phyloP scores from a whole-genome alignment of 2,329 filamentous ascomycete genomes.

The Periconia sp. region DNA sequence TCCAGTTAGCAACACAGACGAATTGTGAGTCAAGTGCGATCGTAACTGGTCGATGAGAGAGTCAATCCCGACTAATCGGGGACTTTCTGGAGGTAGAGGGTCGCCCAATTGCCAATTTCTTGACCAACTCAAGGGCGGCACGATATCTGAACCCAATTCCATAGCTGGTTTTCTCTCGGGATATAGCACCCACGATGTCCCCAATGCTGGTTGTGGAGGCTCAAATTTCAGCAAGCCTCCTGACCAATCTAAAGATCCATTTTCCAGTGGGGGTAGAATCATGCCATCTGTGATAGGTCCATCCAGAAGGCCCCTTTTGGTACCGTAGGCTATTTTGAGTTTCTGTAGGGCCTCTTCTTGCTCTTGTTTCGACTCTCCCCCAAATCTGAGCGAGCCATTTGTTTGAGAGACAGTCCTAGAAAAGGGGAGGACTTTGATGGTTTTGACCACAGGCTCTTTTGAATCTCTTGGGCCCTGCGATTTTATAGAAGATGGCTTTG shows the following conservation, averaged over 20 bases:
- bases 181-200: conserved; percentile 71
- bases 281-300: conserved; percentile 90
- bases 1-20: conserved; percentile 86
- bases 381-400: conserved; percentile 75
- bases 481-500: conserved; percentile 58
- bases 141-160: conserved; percentile 74
- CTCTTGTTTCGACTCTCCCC: conserved; percentile 81
- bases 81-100: conserved; percentile 55
- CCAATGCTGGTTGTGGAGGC: conserved; percentile 46
- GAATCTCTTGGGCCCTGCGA: conserved; percentile 37
- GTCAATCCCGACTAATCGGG: conserved; percentile 82
- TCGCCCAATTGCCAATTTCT: conserved; percentile 57
- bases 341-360: conserved; percentile 74
- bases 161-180: conserved; percentile 73
- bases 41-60: conserved; percentile 70
- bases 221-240: conserved; percentile 84
- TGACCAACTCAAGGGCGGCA: conserved; percentile 59
- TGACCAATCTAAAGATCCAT: conserved; percentile 66
- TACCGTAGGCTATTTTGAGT: conserved; percentile 71
- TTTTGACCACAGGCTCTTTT: conserved; percentile 57
- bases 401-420: conserved; percentile 57
- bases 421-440: conserved; percentile 82
- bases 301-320: conserved; percentile 67
- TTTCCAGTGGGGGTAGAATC: conserved; percentile 64
- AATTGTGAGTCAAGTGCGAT: conserved; percentile 78